Conservation (phyloP, 2,329 filamentous ascomycete genomes). For the Byssothecium circinans region DNA sequence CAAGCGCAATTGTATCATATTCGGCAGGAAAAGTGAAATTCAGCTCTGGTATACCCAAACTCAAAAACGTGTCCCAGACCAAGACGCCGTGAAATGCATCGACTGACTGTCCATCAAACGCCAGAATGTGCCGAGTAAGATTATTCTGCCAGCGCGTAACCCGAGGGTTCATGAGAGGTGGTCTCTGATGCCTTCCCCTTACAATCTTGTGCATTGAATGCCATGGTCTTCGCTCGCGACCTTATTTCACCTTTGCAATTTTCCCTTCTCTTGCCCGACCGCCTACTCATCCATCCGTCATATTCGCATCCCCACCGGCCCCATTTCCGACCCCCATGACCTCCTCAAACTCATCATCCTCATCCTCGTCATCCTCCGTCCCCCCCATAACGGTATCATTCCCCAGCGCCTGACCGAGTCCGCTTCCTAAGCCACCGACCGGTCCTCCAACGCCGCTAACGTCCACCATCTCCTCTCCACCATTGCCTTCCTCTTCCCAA, state of each 20-base stretch:
- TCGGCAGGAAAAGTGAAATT: constrained; percentile 11
- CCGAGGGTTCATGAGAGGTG: neutral
- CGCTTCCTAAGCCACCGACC: constrained; percentile 18
- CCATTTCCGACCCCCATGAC: constrained; percentile 34
- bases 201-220: too few species aligned
- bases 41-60: constrained; percentile 29
- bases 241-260: neutral
- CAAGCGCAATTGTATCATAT: neutral
- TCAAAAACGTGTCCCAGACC: neutral
- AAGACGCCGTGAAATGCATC: constrained; percentile 9
- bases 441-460: constrained; percentile 57
- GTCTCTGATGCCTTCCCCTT: neutral
- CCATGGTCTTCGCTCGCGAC: neutral
- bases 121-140: neutral
- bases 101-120: neutral
- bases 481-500: constrained; percentile 68
- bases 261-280: constrained; percentile 1
- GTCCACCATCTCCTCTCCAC: constrained; percentile 68
- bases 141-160: neutral
- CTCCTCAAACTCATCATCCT: constrained; percentile 51
- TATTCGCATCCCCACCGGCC: constrained; percentile 27
- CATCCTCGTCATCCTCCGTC: constrained; percentile 41
- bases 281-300: constrained; percentile 38
- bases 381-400: constrained; percentile 36
- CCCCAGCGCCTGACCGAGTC: neutral